Percentiles rank a stretch among this genome's conserved stretches.
These are phyloP conservation scores for Corylus avellana DNA, from an alignment of 306 rosid species.

Conservation along the genomic window DNA sequence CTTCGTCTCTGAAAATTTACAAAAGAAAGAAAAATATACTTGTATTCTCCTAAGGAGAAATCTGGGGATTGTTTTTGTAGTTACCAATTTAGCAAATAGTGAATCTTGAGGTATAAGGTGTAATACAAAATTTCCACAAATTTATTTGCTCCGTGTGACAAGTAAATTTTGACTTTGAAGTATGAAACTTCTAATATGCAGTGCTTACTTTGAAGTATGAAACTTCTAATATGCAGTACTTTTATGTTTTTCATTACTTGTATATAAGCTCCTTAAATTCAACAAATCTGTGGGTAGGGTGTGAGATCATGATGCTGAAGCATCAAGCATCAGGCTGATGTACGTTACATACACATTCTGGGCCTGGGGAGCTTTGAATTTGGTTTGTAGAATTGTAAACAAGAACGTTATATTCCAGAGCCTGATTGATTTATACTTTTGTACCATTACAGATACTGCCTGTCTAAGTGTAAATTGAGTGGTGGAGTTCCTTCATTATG, in stretches of 20 bases:
- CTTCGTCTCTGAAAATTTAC: background rate
- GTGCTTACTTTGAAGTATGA: background rate
- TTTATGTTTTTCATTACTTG: background rate
- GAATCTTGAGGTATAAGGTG: background rate
- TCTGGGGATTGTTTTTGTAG: too few relatives aligned
- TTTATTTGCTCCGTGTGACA: background rate
- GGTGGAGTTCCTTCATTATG: background rate
- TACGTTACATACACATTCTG: background rate
- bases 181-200: background rate
- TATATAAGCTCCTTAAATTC: background rate
- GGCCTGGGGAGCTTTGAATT: background rate
- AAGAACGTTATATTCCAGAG: background rate
- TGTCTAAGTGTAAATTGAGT: background rate
- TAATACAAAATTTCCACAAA: too few relatives aligned
- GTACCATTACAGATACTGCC: background rate
- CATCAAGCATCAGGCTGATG: background rate
- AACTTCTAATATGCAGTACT: background rate
- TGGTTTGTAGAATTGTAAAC: background rate
- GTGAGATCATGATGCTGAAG: background rate
- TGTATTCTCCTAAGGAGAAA: background rate
- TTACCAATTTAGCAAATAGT: background rate
- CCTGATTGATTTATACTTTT: background rate
- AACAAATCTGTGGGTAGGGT: background rate
- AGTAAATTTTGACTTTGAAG: background rate
- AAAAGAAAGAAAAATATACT: background rate